Evolutionary conservation across 768 basidiomycete genomes (phyloP), one percentile per base, ranked within the genome.

Genomic region (Kwoniella botswanensis): DNA sequence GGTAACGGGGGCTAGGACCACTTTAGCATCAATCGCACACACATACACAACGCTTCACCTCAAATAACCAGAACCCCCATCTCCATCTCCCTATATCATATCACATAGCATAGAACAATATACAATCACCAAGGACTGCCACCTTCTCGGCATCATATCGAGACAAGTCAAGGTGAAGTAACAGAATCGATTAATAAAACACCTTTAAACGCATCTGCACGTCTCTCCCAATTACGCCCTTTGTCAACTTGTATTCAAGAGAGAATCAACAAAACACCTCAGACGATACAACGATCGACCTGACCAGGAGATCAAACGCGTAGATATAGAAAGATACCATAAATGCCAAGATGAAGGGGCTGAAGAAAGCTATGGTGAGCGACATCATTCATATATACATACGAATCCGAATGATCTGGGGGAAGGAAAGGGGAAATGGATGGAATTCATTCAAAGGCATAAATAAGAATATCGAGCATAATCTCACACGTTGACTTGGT

Each of bases 311-410:
- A n/a, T n/a, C 15, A 42, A 13, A 42, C 42, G 59, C 42, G 42
- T 43, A 42, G 59, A 42, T 7, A 43, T 43, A 61, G 17, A n/a
- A 18, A 50, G 46, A 50, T 50, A 50, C 12, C 18, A 50, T 43
- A 44, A 4, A 61, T 43, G 22, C 21, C 67, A 68, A 44, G 24
- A 84, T 85, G 84, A 85, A 85, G 79, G 81, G 81, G 2, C 75
- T 85, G 63, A 85, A 85, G 76, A 85, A 85, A 74, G 80, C 79
- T n/a, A 82, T 84, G 79, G 85, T 85, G 55, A 77, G 84, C 82
- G 41, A 52, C 12, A 17, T 35, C 15, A 60, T n/a, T 24, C 6
- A 22, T 26, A 35, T 56, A 12, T 50, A 26, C 4, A 56, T 21
- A 35, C 35, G 11, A 56, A 56, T 4, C 12, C 15, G 21, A 22